These are phyloP conservation scores for Pichia manshurica DNA, from an alignment of 805 yeast species.

Conservation along the genomic window DNA sequence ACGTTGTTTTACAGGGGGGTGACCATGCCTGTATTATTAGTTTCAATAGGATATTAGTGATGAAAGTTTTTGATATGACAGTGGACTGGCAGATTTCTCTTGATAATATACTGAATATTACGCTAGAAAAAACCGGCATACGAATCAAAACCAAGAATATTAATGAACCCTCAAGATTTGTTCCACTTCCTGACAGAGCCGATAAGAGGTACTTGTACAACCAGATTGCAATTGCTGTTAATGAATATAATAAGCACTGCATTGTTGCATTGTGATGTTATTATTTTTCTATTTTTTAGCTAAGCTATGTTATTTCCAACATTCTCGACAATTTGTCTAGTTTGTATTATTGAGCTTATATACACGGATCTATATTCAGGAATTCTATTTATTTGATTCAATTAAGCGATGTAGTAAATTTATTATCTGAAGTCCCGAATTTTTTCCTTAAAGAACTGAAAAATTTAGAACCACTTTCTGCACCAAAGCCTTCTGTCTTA, in stretches of 20 bases:
- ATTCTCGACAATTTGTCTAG: no score
- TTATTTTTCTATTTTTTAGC: background rate
- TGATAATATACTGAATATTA: slow-evolving; percentile 60
- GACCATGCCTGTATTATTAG: slow-evolving; percentile 76
- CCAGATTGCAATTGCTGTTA: slow-evolving; percentile 74
- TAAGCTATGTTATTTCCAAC: no score
- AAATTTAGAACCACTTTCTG: slow-evolving; percentile 44
- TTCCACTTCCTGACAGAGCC: slow-evolving; percentile 67
- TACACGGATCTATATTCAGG: background rate
- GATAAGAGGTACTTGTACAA: slow-evolving; percentile 63
- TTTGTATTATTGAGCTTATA: background rate
- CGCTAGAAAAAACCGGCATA: slow-evolving; percentile 76
- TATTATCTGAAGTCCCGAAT: slow-evolving; percentile 31
- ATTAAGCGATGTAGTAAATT: background rate
- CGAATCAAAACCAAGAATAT: slow-evolving; percentile 47
- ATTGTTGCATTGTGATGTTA: slow-evolving; percentile 23
- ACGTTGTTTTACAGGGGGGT: slow-evolving; percentile 74
- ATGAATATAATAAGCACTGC: slow-evolving; percentile 58
- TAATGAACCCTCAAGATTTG: slow-evolving; percentile 45
- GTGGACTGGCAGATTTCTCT: slow-evolving; percentile 70
- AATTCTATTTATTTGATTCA: background rate
- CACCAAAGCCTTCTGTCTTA: slow-evolving; percentile 50
- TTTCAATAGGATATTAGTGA: slow-evolving; percentile 59
- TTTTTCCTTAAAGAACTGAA: slow-evolving; percentile 40
- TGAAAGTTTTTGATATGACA: slow-evolving; percentile 53